Evolutionary conservation across 805 yeast genomes (phyloP), one percentile per base, ranked within the genome.

Genomic region (Candida orba): DNA sequence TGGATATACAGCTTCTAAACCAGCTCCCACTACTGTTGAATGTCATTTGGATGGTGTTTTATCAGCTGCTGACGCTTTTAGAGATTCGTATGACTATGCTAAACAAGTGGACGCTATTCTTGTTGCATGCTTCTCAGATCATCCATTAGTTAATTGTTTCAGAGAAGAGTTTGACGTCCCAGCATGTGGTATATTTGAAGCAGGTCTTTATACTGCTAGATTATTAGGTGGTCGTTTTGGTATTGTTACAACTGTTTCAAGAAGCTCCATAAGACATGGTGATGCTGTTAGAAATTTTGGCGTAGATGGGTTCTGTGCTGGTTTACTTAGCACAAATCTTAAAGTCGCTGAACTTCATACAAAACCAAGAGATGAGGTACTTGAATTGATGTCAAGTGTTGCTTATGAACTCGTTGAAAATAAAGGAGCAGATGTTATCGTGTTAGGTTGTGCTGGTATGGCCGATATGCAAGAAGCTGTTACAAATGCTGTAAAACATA

Each of bases 91-190:
- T 38, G 56, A 49, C 12, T 49, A 59, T 34, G 48, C 56, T 6
- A 35, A 39, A 22, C 58, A 60, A 33, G 63, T 48, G 1, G 66
- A 63, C 47, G 65, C 65, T 1, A 54, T 58, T 4, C 43, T 63
- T 6, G 66, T 63, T 5, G 66, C 65, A 1, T 63, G 67, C 37
- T 63, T 63, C 49, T 62, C 66, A 1, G 66, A 62, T 31, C 67
- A 63, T 46, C 67, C 67, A 3, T 42, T 63, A 44, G 57, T 55
- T 4, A 60, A 63, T 46, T 62, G 65, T 43, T 49, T 63, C 2
- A 52, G 66, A 30, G 67, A 62, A 44, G 67, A 63, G 48, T 63
- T 63, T 23, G 62, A 62, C 27, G 48, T 57, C 27, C 66, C 66
- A 4, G 49, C 51, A 8, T 57, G 64, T 46, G 67, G 67, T 2